A percentile compares a stretch with the other conserved stretches of the same genome.
Conservation (phyloP, 768 basidiomycete genomes). For the Leccinum longicurvipes region DNA sequence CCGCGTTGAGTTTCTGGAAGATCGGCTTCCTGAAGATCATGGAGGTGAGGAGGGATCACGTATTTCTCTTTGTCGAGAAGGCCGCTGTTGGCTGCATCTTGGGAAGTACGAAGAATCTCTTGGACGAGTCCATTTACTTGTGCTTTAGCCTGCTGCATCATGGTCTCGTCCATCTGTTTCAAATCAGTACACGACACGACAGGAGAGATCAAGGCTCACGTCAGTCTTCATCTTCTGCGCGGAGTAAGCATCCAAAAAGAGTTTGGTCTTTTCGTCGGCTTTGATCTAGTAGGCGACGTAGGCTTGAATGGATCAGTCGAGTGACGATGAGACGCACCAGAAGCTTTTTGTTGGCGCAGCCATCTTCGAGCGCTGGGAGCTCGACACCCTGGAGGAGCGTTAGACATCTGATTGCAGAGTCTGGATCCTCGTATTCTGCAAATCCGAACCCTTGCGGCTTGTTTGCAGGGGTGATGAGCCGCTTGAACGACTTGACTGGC, state of each 20-base stretch:
- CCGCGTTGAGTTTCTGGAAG: slow-evolving; percentile 91
- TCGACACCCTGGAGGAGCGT: slow-evolving; percentile 60
- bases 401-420: slow-evolving; percentile 79
- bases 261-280: slow-evolving; percentile 92
- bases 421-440: slow-evolving; percentile 92
- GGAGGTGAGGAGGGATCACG: slow-evolving; percentile 92
- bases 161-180: slow-evolving; percentile 66
- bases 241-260: slow-evolving; percentile 83
- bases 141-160: slow-evolving; percentile 56
- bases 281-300: slow-evolving; percentile 68
- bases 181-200: not conserved
- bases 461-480: slow-evolving; percentile 87
- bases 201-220: slow-evolving; percentile 44
- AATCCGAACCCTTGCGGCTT: slow-evolving; percentile 97
- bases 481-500: slow-evolving; percentile 84
- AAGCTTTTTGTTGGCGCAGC: slow-evolving; percentile 59
- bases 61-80: slow-evolving; percentile 82
- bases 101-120: slow-evolving; percentile 69
- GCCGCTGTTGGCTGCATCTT: slow-evolving; percentile 73
- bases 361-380: slow-evolving; percentile 59
- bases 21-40: slow-evolving; percentile 95
- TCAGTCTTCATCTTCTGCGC: slow-evolving; percentile 77
- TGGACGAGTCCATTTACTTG: slow-evolving; percentile 63
- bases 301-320: slow-evolving; percentile 27
- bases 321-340: slow-evolving; percentile 51